Percentiles rank a stretch among this genome's conserved stretches.
These are phyloP conservation scores for Diplodia scrobiculata DNA, from an alignment of 2,329 filamentous ascomycete genomes.

Conservation along the genomic window DNA sequence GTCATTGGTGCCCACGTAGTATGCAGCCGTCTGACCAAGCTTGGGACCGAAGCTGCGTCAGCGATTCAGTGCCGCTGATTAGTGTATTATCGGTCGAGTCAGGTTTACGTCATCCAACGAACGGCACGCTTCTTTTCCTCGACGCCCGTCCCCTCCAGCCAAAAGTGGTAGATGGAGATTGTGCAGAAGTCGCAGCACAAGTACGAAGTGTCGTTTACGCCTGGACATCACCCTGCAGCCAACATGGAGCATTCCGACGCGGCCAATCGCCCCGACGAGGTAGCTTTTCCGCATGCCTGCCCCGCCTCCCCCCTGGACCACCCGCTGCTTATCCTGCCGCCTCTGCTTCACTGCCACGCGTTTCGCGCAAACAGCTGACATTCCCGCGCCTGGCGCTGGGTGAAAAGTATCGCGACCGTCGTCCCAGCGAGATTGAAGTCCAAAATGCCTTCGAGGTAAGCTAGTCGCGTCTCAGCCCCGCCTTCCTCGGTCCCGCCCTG, in stretches of 20 bases:
- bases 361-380: slow-evolving; percentile 36
- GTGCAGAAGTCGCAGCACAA: slow-evolving; percentile 18
- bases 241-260: slow-evolving; percentile 12
- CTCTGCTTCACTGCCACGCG: background rate
- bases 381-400: slow-evolving; percentile 38
- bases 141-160: background rate
- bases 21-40: slow-evolving; percentile 13
- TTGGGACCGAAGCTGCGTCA: background rate
- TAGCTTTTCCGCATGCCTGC: background rate
- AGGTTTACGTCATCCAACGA: slow-evolving; percentile 16
- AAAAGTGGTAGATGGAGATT: slow-evolving; percentile 14
- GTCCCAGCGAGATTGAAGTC: slow-evolving; percentile 44
- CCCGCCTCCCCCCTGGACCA: slow-evolving; percentile 1
- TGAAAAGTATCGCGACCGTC: slow-evolving; percentile 34
- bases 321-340: background rate
- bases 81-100: slow-evolving; percentile 10
- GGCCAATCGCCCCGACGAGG: slow-evolving; percentile 17
- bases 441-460: slow-evolving; percentile 48
- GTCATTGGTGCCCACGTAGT: background rate
- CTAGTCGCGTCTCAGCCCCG: background rate
- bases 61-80: slow-evolving; percentile 19
- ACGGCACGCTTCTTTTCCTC: background rate
- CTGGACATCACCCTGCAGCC: background rate
- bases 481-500: no score
- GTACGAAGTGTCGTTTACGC: slow-evolving; percentile 14